Percentiles rank a stretch among this genome's conserved stretches.
Evolutionary conservation across 257 asterid species (phyloP).

Genomic region (Misopates orontium): DNA sequence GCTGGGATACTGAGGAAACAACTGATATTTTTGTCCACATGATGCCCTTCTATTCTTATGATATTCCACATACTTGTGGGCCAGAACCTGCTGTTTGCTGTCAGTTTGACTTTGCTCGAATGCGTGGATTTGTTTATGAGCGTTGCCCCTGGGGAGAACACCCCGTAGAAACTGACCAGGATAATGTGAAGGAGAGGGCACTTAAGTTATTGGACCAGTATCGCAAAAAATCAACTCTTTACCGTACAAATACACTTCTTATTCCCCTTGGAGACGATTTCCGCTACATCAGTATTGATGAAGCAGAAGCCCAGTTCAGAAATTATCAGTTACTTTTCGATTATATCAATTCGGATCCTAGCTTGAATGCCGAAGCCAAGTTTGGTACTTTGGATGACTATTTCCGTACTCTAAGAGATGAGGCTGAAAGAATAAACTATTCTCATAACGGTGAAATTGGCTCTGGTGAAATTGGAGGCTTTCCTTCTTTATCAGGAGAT

Average conservation of each 20-base stretch:
- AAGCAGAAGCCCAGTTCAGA: constrained; percentile 99
- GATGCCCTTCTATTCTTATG: constrained; percentile 99
- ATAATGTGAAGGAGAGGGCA: constrained; percentile 93
- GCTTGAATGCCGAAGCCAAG: constrained; percentile 87
- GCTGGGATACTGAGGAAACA: constrained; percentile 95
- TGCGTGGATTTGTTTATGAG: constrained; percentile 80
- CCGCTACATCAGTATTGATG: constrained; percentile 89
- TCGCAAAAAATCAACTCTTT: constrained; percentile 82
- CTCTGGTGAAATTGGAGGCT: constrained; percentile 83
- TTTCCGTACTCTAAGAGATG: constrained; percentile 75
- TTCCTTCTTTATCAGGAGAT: constrained; percentile 93
- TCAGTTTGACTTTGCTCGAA: constrained; percentile 98
- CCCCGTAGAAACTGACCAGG: constrained; percentile 88
- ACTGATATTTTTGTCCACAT: constrained; percentile 99
- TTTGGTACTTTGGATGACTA: constrained; percentile 96
- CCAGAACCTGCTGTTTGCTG: constrained; percentile 99
- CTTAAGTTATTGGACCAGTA: constrained; percentile 82
- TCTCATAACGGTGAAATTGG: constrained; percentile 73
- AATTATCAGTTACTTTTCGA: constrained; percentile 89
- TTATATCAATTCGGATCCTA: constrained; percentile 81
- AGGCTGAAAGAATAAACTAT: constrained; percentile 82
- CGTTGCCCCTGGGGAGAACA: constrained; percentile 93
- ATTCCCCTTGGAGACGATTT: constrained; percentile 98
- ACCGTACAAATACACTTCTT: constrained; percentile 94
- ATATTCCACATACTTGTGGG: constrained; percentile 99